Conservation (phyloP, 176 grass and related monocot genomes). For the Poa annua region DNA sequence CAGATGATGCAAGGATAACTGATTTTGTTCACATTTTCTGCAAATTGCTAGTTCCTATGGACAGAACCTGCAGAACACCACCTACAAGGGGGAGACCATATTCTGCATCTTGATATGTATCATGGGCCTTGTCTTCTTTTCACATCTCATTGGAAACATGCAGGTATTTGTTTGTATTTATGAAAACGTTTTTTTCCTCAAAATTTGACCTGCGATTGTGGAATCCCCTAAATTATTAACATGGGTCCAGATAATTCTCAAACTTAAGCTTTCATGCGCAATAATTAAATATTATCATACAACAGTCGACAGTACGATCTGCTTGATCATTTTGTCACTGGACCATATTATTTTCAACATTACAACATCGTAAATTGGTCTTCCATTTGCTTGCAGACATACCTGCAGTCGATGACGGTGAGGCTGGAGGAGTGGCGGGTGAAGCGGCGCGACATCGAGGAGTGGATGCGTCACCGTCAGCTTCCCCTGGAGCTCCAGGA, state of each 20-base stretch:
- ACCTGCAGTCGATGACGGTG: conserved; percentile 85
- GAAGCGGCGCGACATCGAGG: conserved; percentile 82
- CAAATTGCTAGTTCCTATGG: conserved; percentile 73
- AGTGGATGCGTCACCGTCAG: conserved; percentile 98
- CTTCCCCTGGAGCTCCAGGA: conserved; percentile 84
- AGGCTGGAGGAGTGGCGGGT: conserved; percentile 95
- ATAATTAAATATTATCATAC: background rate
- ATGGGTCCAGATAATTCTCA: background rate
- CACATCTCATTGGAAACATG: conserved; percentile 99
- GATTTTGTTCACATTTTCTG: background rate
- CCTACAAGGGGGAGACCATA: conserved; percentile 74
- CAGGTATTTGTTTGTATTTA: conserved; percentile 51
- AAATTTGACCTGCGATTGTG: background rate
- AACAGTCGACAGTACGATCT: background rate
- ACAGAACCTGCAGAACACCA: conserved; percentile 84
- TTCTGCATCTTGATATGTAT: conserved; percentile 95
- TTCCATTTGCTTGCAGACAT: conserved; percentile 53
- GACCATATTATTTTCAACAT: background rate
- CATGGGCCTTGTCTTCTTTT: conserved; percentile 93
- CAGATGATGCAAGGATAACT: background rate
- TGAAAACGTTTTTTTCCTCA: background rate
- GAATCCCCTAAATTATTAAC: background rate
- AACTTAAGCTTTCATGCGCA: background rate
- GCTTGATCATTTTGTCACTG: background rate
- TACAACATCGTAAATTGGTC: background rate